A percentile compares a stretch with the other conserved stretches of the same genome.
Evolutionary conservation across 257 asterid genomes (phyloP).

Genomic region (Solanum pimpinellifolium): DNA sequence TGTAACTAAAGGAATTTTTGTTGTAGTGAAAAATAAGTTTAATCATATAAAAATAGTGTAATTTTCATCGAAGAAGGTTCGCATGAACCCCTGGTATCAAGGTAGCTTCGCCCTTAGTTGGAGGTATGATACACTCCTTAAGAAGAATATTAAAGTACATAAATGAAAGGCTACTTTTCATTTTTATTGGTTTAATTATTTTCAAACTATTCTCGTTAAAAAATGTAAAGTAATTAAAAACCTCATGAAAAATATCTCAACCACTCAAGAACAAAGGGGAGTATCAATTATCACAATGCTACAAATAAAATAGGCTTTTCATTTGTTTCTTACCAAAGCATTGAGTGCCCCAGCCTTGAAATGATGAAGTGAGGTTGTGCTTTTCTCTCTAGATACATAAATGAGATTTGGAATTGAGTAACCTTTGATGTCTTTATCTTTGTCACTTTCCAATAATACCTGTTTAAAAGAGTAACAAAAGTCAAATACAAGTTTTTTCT

Average conservation of each 20-base stretch:
- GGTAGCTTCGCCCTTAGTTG: background rate
- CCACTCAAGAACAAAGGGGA: too few species aligned
- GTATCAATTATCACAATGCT: background rate
- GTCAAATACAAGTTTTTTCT: background rate
- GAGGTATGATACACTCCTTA: background rate
- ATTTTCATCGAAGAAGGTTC: background rate
- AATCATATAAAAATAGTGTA: background rate
- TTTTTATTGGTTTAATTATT: too few species aligned
- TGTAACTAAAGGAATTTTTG: too few species aligned
- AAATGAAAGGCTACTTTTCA: background rate
- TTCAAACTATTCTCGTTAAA: background rate
- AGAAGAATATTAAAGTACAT: too few species aligned
- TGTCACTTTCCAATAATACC: slow-evolving; percentile 16
- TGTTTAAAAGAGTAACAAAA: background rate
- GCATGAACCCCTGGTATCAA: background rate
- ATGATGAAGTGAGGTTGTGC: slow-evolving; percentile 15
- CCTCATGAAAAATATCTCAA: background rate
- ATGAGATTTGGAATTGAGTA: slow-evolving; percentile 13
- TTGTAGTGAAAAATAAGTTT: too few species aligned
- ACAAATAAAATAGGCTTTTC: background rate
- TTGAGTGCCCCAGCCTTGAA: slow-evolving; percentile 32
- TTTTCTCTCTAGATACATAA: slow-evolving; percentile 19
- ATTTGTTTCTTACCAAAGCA: slow-evolving; percentile 12
- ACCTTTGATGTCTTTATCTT: background rate
- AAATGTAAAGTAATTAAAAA: too few species aligned